These are phyloP conservation scores for Maudiozyma serrabonitensis DNA, from an alignment of 805 yeast species.

Conservation along the genomic window DNA sequence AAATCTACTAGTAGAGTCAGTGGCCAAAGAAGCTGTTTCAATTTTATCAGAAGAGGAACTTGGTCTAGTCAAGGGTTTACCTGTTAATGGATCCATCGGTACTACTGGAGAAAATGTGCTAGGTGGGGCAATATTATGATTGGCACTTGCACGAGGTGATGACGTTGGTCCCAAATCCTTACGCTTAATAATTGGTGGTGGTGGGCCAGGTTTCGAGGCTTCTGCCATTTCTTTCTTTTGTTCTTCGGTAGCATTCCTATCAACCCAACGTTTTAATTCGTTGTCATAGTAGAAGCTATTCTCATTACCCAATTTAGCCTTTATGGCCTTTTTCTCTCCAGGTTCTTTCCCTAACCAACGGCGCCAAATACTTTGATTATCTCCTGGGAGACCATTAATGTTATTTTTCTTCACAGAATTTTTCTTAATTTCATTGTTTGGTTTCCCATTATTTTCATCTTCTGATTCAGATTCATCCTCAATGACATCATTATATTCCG, in stretches of 20 bases:
- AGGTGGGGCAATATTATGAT: slow-evolving; percentile 20
- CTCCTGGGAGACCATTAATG: slow-evolving; percentile 14
- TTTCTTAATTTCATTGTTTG: slow-evolving; percentile 13
- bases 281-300: slow-evolving; percentile 67
- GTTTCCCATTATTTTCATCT: slow-evolving; percentile 14
- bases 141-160: slow-evolving; percentile 33
- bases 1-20: not conserved
- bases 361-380: slow-evolving; percentile 33
- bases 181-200: slow-evolving; percentile 29
- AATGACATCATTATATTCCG: slow-evolving; percentile 38
- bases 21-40: slow-evolving; percentile 10
- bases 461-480: slow-evolving; percentile 35
- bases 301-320: slow-evolving; percentile 80
- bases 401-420: slow-evolving; percentile 9
- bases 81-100: slow-evolving; percentile 29
- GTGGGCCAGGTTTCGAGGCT: slow-evolving; percentile 65
- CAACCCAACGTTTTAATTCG: slow-evolving; percentile 78
- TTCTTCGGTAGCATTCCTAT: slow-evolving; percentile 54
- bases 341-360: slow-evolving; percentile 56
- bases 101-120: slow-evolving; percentile 25
- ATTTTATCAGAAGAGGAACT: slow-evolving; percentile 1
- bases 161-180: slow-evolving; percentile 26
- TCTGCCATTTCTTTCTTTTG: slow-evolving; percentile 50
- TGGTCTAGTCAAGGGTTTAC: slow-evolving; percentile 15
- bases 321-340: slow-evolving; percentile 63